These are phyloP conservation scores for Glycine latifolia DNA, from an alignment of 306 rosid species.

Conservation along the genomic window DNA sequence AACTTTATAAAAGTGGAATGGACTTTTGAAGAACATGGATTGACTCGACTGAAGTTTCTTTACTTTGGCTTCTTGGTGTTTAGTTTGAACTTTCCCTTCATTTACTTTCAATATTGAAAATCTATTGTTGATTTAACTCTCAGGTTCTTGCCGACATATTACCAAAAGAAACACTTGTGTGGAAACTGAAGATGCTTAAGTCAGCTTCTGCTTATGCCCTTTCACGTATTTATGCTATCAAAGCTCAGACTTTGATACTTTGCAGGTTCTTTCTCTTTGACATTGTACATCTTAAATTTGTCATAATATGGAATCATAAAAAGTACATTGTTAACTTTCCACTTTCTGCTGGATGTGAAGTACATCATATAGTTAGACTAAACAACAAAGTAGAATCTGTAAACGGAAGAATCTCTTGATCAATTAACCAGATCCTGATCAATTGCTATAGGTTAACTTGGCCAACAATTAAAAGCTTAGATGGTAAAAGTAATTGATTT, in stretches of 20 bases:
- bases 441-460: constrained; percentile 8
- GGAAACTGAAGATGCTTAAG: constrained; percentile 82
- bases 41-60: constrained; percentile 21
- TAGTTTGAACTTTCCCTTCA: constrained; percentile 41
- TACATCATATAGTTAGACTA: neutral
- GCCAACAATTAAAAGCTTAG: constrained; percentile 18
- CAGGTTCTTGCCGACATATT: constrained; percentile 82
- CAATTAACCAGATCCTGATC: neutral
- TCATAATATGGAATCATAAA: constrained; percentile 21
- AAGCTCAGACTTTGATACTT: constrained; percentile 80
- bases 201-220: constrained; percentile 71
- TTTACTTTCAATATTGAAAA: constrained; percentile 45
- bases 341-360: neutral
- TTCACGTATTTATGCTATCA: constrained; percentile 79
- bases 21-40: constrained; percentile 20
- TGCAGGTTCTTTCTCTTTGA: constrained; percentile 63
- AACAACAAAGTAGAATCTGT: too few relatives aligned
- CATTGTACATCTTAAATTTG: constrained; percentile 18
- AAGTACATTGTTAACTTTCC: neutral
- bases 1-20: constrained; percentile 25
- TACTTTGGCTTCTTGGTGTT: constrained; percentile 20
- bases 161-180: constrained; percentile 79
- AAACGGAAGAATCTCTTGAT: neutral
- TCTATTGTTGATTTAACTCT: constrained; percentile 44
- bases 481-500: constrained; percentile 22